Conservation (phyloP, 805 yeast species). For the Starmerella sirachaensis region DNA sequence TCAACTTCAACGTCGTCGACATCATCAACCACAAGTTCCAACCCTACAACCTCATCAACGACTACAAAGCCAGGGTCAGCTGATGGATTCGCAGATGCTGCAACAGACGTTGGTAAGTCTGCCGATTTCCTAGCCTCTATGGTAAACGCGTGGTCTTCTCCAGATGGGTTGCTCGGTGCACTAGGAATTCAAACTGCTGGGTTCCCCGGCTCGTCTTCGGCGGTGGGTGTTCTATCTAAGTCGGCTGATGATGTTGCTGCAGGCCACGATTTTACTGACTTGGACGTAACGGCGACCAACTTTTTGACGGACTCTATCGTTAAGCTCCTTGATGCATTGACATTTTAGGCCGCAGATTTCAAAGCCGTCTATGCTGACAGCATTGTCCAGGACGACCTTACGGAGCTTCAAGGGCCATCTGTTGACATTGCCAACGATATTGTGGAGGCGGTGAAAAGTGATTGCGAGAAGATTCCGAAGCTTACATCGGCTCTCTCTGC, state of each 20-base stretch:
- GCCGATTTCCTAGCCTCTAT: constrained; percentile 7
- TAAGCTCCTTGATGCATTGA: constrained; percentile 20
- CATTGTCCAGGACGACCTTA: constrained; percentile 22
- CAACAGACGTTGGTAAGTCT: constrained; percentile 3
- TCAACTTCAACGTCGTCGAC: no score
- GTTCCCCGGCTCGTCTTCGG: constrained; percentile 12
- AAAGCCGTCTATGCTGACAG: constrained; percentile 18
- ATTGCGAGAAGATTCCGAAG: constrained; percentile 11
- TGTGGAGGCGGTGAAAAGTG: constrained; percentile 14
- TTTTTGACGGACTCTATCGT: constrained; percentile 15
- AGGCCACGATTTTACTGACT: constrained; percentile 10
- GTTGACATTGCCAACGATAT: constrained; percentile 17
- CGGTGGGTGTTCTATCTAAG: constrained; percentile 12
- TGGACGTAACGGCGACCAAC: constrained; percentile 10
- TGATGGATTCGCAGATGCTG: constrained; percentile 14
- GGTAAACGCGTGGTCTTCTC: constrained; percentile 15
- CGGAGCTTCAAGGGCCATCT: constrained; percentile 19
- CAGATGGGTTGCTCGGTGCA: constrained; percentile 22
- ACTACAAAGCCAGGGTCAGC: no score
- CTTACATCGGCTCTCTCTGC: constrained; percentile 13
- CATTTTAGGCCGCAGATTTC: constrained; percentile 23
- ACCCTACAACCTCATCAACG: no score
- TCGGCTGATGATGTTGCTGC: constrained; percentile 8
- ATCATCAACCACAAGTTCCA: no score
- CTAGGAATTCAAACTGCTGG: constrained; percentile 21